A percentile compares a stretch with the other conserved stretches of the same genome.
Evolutionary conservation across 2,329 filamentous ascomycete genomes (phyloP).

Genomic region (Blastomyces emzantsi): DNA sequence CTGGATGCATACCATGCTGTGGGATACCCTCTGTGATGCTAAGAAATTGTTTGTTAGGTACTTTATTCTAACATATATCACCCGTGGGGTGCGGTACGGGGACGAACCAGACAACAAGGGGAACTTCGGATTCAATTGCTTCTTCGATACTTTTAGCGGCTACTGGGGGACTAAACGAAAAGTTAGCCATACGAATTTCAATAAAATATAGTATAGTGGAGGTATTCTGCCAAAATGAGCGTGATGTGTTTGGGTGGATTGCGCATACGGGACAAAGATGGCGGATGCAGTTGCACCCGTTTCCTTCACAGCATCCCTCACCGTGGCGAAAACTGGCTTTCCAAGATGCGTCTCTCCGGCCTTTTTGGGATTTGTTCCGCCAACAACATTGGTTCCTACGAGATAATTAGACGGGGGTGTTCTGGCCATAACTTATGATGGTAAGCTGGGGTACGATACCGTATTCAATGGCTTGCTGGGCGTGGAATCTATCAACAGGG

Average conservation of each 20-base stretch:
- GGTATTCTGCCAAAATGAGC: background rate
- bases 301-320: conserved; percentile 78
- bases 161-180: conserved; percentile 62
- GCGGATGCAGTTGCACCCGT: conserved; percentile 86
- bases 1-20: conserved; percentile 66
- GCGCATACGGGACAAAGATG: conserved; percentile 82
- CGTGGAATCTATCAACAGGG: conserved; percentile 67
- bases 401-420: conserved; percentile 21
- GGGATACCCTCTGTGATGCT: conserved; percentile 94
- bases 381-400: conserved; percentile 88
- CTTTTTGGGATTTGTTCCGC: conserved; percentile 99
- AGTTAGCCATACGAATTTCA: conserved; percentile 18
- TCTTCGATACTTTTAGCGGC: conserved; percentile 95
- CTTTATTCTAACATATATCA: background rate
- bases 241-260: background rate
- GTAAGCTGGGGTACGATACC: conserved; percentile 37
- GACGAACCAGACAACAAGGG: conserved; percentile 73
- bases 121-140: conserved; percentile 85
- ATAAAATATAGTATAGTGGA: background rate
- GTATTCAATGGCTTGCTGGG: conserved; percentile 95
- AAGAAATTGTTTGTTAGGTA: conserved; percentile 9
- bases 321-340: conserved; percentile 85
- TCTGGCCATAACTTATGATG: background rate
- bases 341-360: conserved; percentile 82
- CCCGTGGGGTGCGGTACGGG: background rate